Evolutionary conservation across 2,329 filamentous ascomycete species (phyloP), one percentile per base, ranked within the genome.

Genomic region (Aureobasidium vineae): DNA sequence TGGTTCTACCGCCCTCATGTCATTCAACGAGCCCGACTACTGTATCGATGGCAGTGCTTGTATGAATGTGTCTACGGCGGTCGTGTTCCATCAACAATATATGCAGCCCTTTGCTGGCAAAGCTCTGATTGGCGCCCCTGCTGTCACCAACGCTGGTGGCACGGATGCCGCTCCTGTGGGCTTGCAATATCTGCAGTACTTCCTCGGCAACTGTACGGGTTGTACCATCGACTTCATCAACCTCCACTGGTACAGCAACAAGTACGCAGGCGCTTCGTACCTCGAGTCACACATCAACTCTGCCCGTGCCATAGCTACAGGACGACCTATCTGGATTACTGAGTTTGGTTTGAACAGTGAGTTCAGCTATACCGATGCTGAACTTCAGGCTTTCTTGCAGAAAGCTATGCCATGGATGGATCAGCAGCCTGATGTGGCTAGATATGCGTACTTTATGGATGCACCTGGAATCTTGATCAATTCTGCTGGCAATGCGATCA

Each of bases 21-120:
- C 82, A 75, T 89, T 89, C 83, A 90, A 90, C 80, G 88, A 90
- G 79, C 86, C 86, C 31, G 88, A 90, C 75, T 82, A 43, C 21
- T 73, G 71, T 56, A 67, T 83, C 69, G 71, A 70, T 11, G 75
- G 75, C 33, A 86, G 89, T 76, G 79, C 85, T 69, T 84, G 87
- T 79, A 73, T 88, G 76, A 74, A 75, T 26, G 78, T 85, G n/a
- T 70, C 71, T 16, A 72, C 72, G 1, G 85, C 85, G 43, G 86
- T 85, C 15, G 38, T 73, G 0, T 75, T 75, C 36, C 85, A 86
- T 75, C 80, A 79, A 59, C 70, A 81, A 73, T 79, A 78, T 73
- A 79, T 88, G 78, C 82, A 83, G 78, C 79, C 80, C 19, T 86
- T 82, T 73, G 70, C 75, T 15, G 80, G 78, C 71, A 76, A 80